phyloP scores from a whole-genome alignment of 2,329 filamentous ascomycete genomes.

The Xylaria digitata region DNA sequence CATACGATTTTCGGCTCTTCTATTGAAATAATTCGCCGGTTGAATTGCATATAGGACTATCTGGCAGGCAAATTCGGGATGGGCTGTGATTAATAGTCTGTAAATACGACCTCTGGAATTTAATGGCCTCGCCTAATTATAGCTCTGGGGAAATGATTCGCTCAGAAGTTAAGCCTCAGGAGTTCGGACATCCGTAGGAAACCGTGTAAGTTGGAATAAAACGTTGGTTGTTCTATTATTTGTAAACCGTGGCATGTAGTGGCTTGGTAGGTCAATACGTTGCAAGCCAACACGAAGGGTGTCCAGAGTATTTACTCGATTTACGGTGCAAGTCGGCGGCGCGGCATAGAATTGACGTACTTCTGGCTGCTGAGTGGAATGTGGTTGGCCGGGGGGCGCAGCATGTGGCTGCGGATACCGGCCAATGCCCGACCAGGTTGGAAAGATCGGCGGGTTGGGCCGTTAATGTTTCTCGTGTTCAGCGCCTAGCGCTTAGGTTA shows the following conservation, averaged over 20 bases:
- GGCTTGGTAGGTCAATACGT: too few species aligned
- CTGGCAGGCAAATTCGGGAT: neutral
- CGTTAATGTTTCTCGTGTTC: constrained; percentile 18
- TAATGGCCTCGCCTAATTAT: neutral
- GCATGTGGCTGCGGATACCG: neutral
- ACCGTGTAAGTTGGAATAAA: neutral
- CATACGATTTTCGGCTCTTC: too few species aligned
- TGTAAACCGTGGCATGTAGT: too few species aligned
- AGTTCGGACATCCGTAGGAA: neutral
- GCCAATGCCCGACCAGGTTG: neutral
- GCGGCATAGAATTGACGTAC: neutral
- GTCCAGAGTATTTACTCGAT: neutral
- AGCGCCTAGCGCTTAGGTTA: neutral
- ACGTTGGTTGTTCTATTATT: neutral
- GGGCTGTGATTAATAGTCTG: neutral
- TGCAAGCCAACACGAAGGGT: neutral
- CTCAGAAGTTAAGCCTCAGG: neutral
- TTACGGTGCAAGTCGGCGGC: neutral
- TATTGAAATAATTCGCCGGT: too few species aligned
- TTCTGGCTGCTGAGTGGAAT: neutral
- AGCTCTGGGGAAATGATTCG: neutral
- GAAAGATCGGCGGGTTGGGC: constrained; percentile 19
- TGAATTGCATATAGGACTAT: too few species aligned
- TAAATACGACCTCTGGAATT: neutral
- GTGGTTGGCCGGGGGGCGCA: constrained; percentile 1